Percentiles rank a stretch among this genome's conserved stretches.
phyloP scores from a whole-genome alignment of 2,329 filamentous ascomycete species.

The Boeremia lycopersici region DNA sequence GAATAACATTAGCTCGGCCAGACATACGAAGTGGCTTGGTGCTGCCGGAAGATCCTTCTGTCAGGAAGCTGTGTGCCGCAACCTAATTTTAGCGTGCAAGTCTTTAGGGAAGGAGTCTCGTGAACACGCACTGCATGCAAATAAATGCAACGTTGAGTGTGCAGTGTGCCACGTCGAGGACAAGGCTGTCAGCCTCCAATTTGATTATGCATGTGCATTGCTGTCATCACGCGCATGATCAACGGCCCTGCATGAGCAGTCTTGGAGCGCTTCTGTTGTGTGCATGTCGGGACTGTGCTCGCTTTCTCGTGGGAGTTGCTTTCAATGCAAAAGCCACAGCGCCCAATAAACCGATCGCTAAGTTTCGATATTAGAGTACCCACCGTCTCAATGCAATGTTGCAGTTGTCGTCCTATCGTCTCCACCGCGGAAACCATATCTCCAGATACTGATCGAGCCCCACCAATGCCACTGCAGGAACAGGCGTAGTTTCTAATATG shows the following conservation, averaged over 20 bases:
- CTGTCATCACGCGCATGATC: neutral
- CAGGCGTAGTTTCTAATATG: neutral
- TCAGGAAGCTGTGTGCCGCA: neutral
- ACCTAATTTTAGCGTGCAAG: conserved; percentile 14
- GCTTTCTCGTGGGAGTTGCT: too few relatives aligned
- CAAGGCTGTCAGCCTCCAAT: conserved; percentile 3
- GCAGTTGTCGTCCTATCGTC: neutral
- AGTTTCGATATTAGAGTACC: neutral
- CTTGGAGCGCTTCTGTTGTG: neutral
- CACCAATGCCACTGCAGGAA: conserved; percentile 1
- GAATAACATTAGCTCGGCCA: conserved; percentile 4
- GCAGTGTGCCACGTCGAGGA: conserved; percentile 6
- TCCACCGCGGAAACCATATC: neutral
- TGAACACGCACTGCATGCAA: conserved; percentile 2
- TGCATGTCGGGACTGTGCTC: too few relatives aligned
- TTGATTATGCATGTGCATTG: neutral
- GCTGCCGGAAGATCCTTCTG: conserved; percentile 8
- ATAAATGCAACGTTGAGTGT: conserved; percentile 5
- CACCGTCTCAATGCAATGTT: neutral
- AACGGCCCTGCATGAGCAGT: conserved; percentile 4
- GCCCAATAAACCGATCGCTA: neutral
- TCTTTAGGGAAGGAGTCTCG: conserved; percentile 7
- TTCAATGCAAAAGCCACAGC: too few relatives aligned
- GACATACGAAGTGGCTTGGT: neutral
- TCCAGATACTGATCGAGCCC: conserved; percentile 1